Evolutionary conservation across 306 rosid species (phyloP), one percentile per base, ranked within the genome.

Genomic region (Vigna trinervia): DNA sequence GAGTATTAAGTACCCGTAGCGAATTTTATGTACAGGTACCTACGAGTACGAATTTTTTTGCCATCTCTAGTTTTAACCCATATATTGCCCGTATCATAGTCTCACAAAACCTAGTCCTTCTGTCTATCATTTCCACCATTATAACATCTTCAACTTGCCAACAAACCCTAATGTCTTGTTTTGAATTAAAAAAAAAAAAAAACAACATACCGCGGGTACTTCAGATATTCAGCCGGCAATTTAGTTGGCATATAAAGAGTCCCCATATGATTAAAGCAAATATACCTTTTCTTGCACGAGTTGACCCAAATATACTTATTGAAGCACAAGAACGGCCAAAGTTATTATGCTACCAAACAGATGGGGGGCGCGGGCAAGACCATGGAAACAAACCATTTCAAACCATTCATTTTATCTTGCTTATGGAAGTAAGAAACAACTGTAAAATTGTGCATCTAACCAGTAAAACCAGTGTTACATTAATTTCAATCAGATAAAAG

Each of bases 401-500:
- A 50, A 77, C 60, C 73, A 56, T 83, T 76, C 80, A 57, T 82
- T 83, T 77, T 75, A 76, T 57, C 72, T 45, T 28, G 59, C 10
- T 53, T 71, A 75, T 50, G 75, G 28, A 77, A 84, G 71, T 45
- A 47, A 77, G 56, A 60, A 73, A 81, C 48, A 84, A 63, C 74
- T 73, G 80, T 83, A 84, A 66, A 83, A 77, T 77, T n/a, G 72
- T 69, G 74, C 81, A 58, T 77, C 79, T 43, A 82, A 67, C 69
- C 51, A 38, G 61, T 68, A 15, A 82, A 81, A 78, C 15, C 58
- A 58, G 63, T 75, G 81, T 78, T 86, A 84, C 77, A 74, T 76
- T 78, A 80, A 82, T 69, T 72, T 79, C 73, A 75, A 23, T 82
- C 68, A 26, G 72, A 48, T 52, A 75, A 74, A 69, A 52, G 57